These are phyloP conservation scores for Fusarium irregulare DNA, from an alignment of 2,329 filamentous ascomycete species.

Conservation along the genomic window DNA sequence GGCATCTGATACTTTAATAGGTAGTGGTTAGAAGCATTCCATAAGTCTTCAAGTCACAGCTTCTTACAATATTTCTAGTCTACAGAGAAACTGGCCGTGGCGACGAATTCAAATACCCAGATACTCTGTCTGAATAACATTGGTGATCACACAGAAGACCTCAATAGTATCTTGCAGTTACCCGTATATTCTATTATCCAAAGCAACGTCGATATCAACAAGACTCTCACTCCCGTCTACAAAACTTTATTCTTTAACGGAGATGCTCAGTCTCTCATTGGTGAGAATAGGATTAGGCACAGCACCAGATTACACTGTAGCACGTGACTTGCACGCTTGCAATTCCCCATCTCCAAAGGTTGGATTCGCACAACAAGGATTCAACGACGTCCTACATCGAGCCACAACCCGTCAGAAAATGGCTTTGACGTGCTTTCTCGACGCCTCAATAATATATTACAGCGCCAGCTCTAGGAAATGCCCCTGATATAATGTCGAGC, in stretches of 20 bases:
- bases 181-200: neutral
- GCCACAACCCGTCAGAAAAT: slow-evolving; percentile 32
- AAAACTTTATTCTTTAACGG: neutral
- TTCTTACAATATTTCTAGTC: neutral
- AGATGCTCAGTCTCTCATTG: neutral
- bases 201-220: neutral
- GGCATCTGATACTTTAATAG: neutral
- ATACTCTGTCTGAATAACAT: neutral
- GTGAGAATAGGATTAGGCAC: neutral
- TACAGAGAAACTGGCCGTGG: neutral
- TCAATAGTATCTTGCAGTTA: neutral
- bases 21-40: neutral
- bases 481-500: slow-evolving; percentile 6
- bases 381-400: slow-evolving; percentile 39
- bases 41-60: neutral
- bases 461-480: neutral
- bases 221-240: neutral
- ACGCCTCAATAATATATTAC: slow-evolving; percentile 11
- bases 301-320: neutral
- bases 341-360: slow-evolving; percentile 17
- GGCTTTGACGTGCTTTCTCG: slow-evolving; percentile 17
- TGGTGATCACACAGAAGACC: neutral
- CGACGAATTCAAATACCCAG: neutral
- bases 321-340: slow-evolving; percentile 38
- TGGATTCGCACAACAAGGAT: slow-evolving; percentile 41